phyloP scores from a whole-genome alignment of 2,329 filamentous ascomycete species.

The Pseudogymnoascus sp. region DNA sequence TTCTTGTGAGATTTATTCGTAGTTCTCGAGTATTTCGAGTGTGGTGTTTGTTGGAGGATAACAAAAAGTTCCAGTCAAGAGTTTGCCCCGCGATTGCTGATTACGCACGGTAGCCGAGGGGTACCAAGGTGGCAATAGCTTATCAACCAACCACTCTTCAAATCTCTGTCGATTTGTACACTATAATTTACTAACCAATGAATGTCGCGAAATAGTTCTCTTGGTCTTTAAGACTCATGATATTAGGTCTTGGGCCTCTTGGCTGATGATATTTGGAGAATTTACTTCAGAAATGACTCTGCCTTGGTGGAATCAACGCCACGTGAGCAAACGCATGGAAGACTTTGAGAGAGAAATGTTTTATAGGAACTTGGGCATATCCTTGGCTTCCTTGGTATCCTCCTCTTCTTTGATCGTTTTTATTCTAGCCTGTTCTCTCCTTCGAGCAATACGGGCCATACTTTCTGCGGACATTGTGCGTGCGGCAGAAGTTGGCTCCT shows the following conservation, averaged over 20 bases:
- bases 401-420: conserved; percentile 19
- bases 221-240: conserved; percentile 4
- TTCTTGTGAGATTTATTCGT: background rate
- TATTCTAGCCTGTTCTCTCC: conserved; percentile 16
- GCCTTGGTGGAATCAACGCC: background rate
- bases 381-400: conserved; percentile 15
- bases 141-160: conserved; percentile 5
- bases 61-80: conserved; percentile 9
- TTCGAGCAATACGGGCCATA: background rate
- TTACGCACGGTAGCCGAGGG: conserved; percentile 8
- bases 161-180: conserved; percentile 3
- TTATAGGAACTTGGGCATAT: conserved; percentile 5
- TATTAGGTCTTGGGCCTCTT: background rate
- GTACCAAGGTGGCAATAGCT: conserved; percentile 8
- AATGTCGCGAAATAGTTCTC: background rate
- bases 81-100: conserved; percentile 11
- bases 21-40: conserved; percentile 3
- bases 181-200: conserved; percentile 4
- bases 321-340: background rate
- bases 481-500: background rate
- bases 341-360: background rate
- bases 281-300: conserved; percentile 5
- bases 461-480: background rate
- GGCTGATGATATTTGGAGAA: conserved; percentile 9
- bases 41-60: conserved; percentile 8